Evolutionary conservation across 768 basidiomycete species (phyloP).

Genomic region (Coprinopsis sp.): DNA sequence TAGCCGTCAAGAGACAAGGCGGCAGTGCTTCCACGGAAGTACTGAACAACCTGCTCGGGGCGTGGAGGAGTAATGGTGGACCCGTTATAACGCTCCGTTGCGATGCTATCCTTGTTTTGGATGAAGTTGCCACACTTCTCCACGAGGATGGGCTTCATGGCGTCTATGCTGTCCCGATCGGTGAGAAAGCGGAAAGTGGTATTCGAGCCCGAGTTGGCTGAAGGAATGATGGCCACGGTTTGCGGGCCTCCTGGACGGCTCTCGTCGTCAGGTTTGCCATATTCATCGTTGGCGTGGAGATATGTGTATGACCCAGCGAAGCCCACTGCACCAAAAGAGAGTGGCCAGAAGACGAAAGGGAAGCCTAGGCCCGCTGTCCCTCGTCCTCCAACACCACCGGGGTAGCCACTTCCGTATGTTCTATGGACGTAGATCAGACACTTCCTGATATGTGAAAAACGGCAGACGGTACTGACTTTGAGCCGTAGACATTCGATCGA

Average conservation of each 20-base stretch:
- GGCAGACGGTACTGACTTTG: background rate
- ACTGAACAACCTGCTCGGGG: conserved; percentile 58
- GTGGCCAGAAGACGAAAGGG: conserved; percentile 65
- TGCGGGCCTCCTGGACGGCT: conserved; percentile 3
- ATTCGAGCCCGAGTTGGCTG: background rate
- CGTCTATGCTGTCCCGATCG: background rate
- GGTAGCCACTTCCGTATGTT: conserved; percentile 62
- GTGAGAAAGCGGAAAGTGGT: conserved; percentile 6
- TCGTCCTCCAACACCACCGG: conserved; percentile 37
- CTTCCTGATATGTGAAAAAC: background rate
- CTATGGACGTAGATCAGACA: conserved; percentile 22
- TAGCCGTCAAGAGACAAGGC: conserved; percentile 61
- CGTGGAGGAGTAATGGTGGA: conserved; percentile 28
- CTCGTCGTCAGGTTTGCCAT: background rate
- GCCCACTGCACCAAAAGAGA: conserved; percentile 18
- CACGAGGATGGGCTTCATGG: background rate
- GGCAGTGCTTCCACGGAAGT: conserved; percentile 64
- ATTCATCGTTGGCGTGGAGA: conserved; percentile 4
- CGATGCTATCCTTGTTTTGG: conserved; percentile 3
- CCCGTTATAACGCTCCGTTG: conserved; percentile 16
- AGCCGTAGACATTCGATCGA: background rate
- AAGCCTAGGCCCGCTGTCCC: conserved; percentile 50
- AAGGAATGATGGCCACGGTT: background rate
- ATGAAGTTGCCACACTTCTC: background rate
- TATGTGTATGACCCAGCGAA: background rate